Conservation (phyloP, 2,329 filamentous ascomycete species). For the Biscogniauxia mediterranea region DNA sequence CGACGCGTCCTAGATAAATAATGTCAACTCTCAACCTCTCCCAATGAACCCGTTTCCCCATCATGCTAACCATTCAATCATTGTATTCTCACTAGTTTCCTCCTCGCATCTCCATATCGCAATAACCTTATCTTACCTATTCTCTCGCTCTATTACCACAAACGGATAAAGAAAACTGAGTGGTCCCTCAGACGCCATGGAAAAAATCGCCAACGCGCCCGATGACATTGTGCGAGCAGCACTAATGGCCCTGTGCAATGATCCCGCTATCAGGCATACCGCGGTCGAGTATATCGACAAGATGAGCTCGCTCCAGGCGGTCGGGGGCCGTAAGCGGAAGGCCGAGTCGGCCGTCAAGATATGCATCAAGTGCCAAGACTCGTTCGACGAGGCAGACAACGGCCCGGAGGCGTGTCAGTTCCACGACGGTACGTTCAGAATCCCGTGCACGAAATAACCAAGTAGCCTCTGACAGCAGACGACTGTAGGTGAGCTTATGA, state of each 20-base stretch:
- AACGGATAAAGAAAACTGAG: neutral
- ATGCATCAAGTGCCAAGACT: slow-evolving; percentile 7
- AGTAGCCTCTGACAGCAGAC: neutral
- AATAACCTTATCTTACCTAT: too few relatives aligned
- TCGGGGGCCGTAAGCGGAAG: slow-evolving; percentile 2
- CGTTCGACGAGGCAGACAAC: slow-evolving; percentile 10
- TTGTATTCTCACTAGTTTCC: too few relatives aligned
- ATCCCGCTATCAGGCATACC: neutral
- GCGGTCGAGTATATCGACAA: neutral
- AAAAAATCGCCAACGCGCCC: slow-evolving; percentile 1
- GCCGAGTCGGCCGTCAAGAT: slow-evolving; percentile 6
- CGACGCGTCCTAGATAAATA: neutral
- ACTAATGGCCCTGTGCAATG: slow-evolving; percentile 3
- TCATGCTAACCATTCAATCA: too few relatives aligned
- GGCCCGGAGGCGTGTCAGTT: slow-evolving; percentile 2
- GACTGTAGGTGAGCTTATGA: slow-evolving; percentile 20
- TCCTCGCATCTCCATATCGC: too few relatives aligned
- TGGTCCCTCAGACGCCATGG: neutral
- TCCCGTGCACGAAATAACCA: too few relatives aligned
- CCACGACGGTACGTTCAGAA: slow-evolving; percentile 5
- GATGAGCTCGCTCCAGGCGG: neutral
- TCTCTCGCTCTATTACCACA: too few relatives aligned
- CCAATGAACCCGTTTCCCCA: neutral
- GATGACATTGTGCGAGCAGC: slow-evolving; percentile 1
- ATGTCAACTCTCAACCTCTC: neutral